phyloP scores from a whole-genome alignment of 176 grass and related monocot genomes.

The Rhynchospora pubera region DNA sequence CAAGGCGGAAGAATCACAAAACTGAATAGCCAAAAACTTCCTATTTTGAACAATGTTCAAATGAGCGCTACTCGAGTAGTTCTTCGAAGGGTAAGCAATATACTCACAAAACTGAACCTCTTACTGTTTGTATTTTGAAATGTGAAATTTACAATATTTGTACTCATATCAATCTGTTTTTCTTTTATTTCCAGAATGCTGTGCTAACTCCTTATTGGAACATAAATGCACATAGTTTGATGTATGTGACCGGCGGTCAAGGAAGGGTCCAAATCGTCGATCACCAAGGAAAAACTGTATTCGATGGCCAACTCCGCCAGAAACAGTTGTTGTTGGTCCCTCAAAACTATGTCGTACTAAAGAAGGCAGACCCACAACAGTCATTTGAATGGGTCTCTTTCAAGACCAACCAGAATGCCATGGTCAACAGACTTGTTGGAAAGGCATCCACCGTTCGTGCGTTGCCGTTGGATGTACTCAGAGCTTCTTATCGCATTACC shows the following conservation, averaged over 20 bases:
- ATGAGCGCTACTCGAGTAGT: conserved; percentile 30
- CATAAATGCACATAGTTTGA: conserved; percentile 29
- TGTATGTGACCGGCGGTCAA: conserved; percentile 21
- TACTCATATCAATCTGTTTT: neutral
- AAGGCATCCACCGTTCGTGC: conserved; percentile 19
- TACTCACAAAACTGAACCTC: too few relatives aligned
- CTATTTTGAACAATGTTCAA: conserved; percentile 31
- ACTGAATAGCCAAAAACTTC: conserved; percentile 33
- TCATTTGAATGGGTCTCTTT: conserved; percentile 18
- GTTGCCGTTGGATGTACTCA: conserved; percentile 17
- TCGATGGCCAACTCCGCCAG: neutral
- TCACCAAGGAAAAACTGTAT: conserved; percentile 10
- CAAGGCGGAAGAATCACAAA: conserved; percentile 27
- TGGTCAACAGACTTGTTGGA: neutral
- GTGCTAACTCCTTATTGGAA: conserved; percentile 19
- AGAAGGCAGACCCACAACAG: conserved; percentile 1
- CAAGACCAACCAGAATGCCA: conserved; percentile 27
- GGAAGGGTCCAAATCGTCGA: conserved; percentile 1
- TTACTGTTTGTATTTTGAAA: too few relatives aligned
- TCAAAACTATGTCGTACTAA: conserved; percentile 7
- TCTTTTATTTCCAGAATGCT: conserved; percentile 27
- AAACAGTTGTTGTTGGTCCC: conserved; percentile 29
- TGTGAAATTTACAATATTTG: neutral
- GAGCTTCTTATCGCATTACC: conserved; percentile 15
- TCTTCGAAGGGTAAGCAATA: conserved; percentile 24